Conservation (phyloP, 164 flowering plant genomes). For the Piper longum region DNA sequence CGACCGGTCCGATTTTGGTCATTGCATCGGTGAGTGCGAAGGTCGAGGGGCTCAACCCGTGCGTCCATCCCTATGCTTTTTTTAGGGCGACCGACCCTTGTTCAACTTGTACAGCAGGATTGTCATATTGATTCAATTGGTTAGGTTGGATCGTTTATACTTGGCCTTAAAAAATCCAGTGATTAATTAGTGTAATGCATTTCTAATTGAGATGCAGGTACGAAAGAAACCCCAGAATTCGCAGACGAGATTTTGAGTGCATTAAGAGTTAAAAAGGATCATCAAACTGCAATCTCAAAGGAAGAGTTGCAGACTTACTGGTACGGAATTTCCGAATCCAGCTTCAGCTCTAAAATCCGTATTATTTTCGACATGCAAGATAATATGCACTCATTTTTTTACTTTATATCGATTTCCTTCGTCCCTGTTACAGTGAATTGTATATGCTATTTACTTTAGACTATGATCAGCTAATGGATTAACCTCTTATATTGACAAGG, state of each 20-base stretch:
- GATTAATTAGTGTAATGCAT: neutral
- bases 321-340: slow-evolving; percentile 17
- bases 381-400: neutral
- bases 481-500: slow-evolving; percentile 8
- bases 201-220: slow-evolving; percentile 10
- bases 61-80: too few relatives aligned
- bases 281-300: slow-evolving; percentile 16
- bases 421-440: too few relatives aligned
- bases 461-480: too few relatives aligned
- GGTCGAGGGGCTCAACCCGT: too few relatives aligned
- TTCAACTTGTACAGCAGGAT: neutral
- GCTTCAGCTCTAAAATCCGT: slow-evolving; percentile 13
- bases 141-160: neutral
- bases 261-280: slow-evolving; percentile 16
- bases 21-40: slow-evolving; percentile 22
- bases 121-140: too few relatives aligned
- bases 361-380: slow-evolving; percentile 32
- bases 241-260: slow-evolving; percentile 25
- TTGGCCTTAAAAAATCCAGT: neutral
- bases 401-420: too few relatives aligned
- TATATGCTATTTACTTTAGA: too few relatives aligned
- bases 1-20: slow-evolving; percentile 19
- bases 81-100: too few relatives aligned
- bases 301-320: slow-evolving; percentile 16
- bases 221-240: slow-evolving; percentile 23